Percentiles rank a stretch among this genome's conserved stretches.
Conservation (phyloP, 371 early-diverging fungal species). For the Dinochytrium kinnereticum region DNA sequence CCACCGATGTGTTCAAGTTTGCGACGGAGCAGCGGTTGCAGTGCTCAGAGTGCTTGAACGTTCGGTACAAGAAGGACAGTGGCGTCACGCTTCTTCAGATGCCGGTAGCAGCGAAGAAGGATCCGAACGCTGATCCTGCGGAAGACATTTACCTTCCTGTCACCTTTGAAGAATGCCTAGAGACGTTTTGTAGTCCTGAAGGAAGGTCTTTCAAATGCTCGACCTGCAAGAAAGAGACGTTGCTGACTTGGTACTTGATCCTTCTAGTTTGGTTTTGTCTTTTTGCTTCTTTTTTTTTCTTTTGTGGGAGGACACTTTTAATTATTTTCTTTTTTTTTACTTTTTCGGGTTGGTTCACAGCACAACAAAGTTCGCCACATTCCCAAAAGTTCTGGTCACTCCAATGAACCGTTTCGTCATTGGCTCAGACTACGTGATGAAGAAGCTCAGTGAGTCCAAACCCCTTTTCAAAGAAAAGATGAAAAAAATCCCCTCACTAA, state of each 20-base stretch:
- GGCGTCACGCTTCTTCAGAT: slow-evolving; percentile 69
- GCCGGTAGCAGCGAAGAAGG: slow-evolving; percentile 71
- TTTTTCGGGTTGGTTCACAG: slow-evolving; percentile 38
- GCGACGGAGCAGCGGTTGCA: slow-evolving; percentile 80
- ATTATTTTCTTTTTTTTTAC: background rate
- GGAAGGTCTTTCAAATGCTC: slow-evolving; percentile 84
- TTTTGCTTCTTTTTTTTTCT: background rate
- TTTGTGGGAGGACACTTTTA: background rate
- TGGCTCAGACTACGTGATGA: slow-evolving; percentile 79
- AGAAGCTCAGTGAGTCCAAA: slow-evolving; percentile 59
- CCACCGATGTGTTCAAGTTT: slow-evolving; percentile 80
- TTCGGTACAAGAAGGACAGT: slow-evolving; percentile 71
- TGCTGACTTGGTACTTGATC: slow-evolving; percentile 68
- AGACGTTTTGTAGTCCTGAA: slow-evolving; percentile 58
- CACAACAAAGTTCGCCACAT: slow-evolving; percentile 76
- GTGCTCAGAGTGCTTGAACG: slow-evolving; percentile 80
- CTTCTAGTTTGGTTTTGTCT: no score
- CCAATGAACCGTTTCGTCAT: slow-evolving; percentile 85
- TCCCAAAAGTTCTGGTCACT: slow-evolving; percentile 83
- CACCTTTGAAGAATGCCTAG: slow-evolving; percentile 77
- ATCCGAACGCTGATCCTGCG: slow-evolving; percentile 13
- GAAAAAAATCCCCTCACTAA: no score
- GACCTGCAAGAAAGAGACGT: slow-evolving; percentile 70
- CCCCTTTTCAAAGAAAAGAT: no score
- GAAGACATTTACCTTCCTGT: slow-evolving; percentile 63